Base-by-base conservation (phyloP, 306 rosid genomes). In the Acacia acuminata region DNA sequence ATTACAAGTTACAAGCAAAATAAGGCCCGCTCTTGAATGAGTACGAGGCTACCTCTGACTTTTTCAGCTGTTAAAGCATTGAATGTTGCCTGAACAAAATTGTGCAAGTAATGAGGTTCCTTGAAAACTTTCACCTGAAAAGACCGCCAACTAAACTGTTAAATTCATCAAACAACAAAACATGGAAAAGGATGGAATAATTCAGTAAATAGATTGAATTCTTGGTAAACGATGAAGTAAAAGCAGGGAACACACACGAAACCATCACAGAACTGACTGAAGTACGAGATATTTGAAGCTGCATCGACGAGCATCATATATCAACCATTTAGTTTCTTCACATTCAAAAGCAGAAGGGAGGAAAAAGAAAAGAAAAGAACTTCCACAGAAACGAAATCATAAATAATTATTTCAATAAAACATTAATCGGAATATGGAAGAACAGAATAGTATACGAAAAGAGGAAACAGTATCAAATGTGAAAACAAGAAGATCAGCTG, bases 11-110 rank as follows among this genome's bases (percentile, higher is more conserved):
- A 22, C 42, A 86, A 56, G 58, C 72, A 82, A 70, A 71, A 71
- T 67, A 82, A 69, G 72, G 56, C 34, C 61, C 7, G 20, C 32
- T 12, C 75, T 47, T 42, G 75, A 45, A 24, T 25, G 61, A 25
- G 4, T 65, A 79, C 53, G 79, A 82, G 32, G 65, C 22, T 44
- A 96, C 99, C 99, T 89, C 92, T 88, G 74, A 96, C 94, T 87
- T 94, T 89, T 82, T 92, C 97, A 43, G 86, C 88, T 50, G 98
- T 85, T 47, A 96, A 86, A 56, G 98, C 97, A 81, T 88, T 81
- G 89, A 94, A 94, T 36, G 99, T 72, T 77, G 99, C 55, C 85
- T 96, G 99, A 87, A 96, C 98, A 81, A 96, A 96, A 86, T 96
- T 96, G 58, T 96, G 88, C 81, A 92, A 84, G 90, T 96, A 96